Conservation (phyloP, 139 green algal genomes). For the Chlamydomonas incerta region DNA sequence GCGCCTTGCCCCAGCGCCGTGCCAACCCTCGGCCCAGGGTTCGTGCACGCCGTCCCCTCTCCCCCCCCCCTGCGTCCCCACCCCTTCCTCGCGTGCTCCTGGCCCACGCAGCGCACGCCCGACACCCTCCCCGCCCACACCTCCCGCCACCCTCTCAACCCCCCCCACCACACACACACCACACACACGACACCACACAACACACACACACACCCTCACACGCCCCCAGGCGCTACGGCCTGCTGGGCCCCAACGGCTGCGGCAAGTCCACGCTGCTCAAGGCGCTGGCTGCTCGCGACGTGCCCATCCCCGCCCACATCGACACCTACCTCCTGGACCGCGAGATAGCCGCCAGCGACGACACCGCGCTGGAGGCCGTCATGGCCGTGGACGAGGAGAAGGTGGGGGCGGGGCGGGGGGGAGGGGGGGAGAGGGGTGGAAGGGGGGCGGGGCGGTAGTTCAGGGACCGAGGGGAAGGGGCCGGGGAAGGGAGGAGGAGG, state of each 20-base stretch:
- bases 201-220: no score
- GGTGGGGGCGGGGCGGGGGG: not conserved
- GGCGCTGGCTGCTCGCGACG: constrained; percentile 82
- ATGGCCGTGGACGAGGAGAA: constrained; percentile 84
- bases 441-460: no score
- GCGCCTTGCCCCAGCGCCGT: no score
- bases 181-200: no score
- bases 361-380: constrained; percentile 54
- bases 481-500: no score
- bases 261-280: constrained; percentile 87
- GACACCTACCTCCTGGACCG: constrained; percentile 93
- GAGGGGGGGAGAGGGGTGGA: not conserved
- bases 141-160: not conserved
- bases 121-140: not conserved
- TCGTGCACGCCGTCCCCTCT: no score
- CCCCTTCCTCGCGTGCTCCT: no score
- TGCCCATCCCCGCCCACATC: constrained; percentile 94
- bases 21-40: no score
- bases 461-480: no score
- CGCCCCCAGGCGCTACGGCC: constrained; percentile 79
- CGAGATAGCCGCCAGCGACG: constrained; percentile 78
- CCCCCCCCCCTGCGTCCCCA: no score
- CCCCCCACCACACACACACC: not conserved
- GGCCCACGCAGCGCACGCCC: no score
- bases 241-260: constrained; percentile 86